A percentile compares a stretch with the other conserved stretches of the same genome.
phyloP scores from a whole-genome alignment of 768 basidiomycete species.

The Tylopilus balloui region DNA sequence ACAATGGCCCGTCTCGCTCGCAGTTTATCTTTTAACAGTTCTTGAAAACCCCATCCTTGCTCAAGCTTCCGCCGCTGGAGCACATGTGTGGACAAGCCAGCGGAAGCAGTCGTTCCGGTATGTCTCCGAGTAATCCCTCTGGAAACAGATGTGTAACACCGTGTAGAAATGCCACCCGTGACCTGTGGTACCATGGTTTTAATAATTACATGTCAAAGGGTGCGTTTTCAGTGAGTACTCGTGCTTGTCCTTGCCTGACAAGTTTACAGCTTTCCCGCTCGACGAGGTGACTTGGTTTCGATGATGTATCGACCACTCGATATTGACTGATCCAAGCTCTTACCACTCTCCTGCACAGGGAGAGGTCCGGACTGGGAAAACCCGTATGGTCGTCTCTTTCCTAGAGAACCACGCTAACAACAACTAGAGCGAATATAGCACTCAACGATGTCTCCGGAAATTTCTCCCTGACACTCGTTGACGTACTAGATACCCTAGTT shows the following conservation, averaged over 20 bases:
- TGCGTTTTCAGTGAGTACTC: conserved; percentile 28
- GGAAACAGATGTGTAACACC: not conserved
- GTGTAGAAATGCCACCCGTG: conserved; percentile 61
- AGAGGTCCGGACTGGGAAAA: conserved; percentile 84
- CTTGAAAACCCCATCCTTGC: conserved; percentile 28
- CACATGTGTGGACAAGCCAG: conserved; percentile 50
- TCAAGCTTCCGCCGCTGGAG: conserved; percentile 16
- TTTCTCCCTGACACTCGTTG: conserved; percentile 79
- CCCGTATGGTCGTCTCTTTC: conserved; percentile 50
- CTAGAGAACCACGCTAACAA: conserved; percentile 11
- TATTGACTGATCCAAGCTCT: conserved; percentile 49
- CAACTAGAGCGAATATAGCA: conserved; percentile 59
- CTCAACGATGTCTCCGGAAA: conserved; percentile 94
- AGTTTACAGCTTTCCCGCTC: conserved; percentile 65
- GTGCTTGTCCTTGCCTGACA: conserved; percentile 18
- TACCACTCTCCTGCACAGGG: conserved; percentile 81
- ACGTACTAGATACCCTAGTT: conserved; percentile 85
- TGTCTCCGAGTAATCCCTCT: conserved; percentile 14
- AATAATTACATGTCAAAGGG: conserved; percentile 84
- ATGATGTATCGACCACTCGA: conserved; percentile 1
- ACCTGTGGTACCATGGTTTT: conserved; percentile 89
- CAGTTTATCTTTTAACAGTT: conserved; percentile 37
- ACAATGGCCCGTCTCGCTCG: conserved; percentile 49
- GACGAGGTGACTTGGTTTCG: conserved; percentile 58
- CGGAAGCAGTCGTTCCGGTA: conserved; percentile 57